Conservation (phyloP, 176 grass and related monocot species). For the Oryza glaberrima region DNA sequence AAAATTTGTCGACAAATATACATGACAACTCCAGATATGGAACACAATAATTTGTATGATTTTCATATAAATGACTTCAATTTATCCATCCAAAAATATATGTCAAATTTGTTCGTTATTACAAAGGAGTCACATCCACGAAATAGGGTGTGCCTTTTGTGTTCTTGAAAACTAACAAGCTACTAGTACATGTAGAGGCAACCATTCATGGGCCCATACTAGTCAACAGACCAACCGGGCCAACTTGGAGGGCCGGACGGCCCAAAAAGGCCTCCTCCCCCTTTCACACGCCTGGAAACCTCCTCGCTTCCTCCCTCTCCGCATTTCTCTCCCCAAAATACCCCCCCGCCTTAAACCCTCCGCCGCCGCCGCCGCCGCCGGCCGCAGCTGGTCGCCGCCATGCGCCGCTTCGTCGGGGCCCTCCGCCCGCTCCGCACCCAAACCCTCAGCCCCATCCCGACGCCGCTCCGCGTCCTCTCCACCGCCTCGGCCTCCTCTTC, state of each 20-base stretch:
- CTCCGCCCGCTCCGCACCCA: slow-evolving; percentile 33
- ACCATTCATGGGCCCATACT: no score
- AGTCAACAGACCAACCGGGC: neutral
- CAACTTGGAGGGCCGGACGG: neutral
- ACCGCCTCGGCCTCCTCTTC: slow-evolving; percentile 23
- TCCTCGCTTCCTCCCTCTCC: neutral
- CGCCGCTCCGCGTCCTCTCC: slow-evolving; percentile 43
- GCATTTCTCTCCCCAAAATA: neutral
- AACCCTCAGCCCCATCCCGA: neutral
- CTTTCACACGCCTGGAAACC: neutral
- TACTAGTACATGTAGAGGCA: no score
- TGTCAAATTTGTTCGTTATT: no score
- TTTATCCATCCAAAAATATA: no score
- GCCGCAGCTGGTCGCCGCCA: slow-evolving; percentile 19
- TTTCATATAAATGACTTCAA: no score
- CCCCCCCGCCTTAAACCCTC: slow-evolving; percentile 48
- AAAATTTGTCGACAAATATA: no score
- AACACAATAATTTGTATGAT: no score
- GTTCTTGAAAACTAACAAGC: no score
- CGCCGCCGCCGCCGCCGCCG: slow-evolving; percentile 30
- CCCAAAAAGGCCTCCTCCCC: neutral
- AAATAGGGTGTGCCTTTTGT: no score
- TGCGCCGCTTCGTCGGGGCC: slow-evolving; percentile 41
- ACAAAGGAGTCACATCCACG: no score
- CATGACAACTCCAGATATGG: no score